Base-by-base conservation (phyloP, 345 rosid species). In the Camelina sativa region DNA sequence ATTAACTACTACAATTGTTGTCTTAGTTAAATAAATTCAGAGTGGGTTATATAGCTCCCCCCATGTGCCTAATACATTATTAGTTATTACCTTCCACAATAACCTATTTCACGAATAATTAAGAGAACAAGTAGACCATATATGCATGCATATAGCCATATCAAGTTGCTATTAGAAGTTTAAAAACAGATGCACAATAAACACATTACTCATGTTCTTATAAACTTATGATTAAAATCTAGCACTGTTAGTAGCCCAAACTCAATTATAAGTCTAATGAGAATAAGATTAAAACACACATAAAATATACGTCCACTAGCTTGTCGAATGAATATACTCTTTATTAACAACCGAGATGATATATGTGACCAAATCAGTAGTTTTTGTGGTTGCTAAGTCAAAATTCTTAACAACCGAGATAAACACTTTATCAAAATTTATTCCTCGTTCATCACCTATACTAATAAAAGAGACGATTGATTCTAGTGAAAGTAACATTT, bases 41-140 rank as follows among this genome's bases (percentile, higher is more conserved):
- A 47, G 51, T 60, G 69, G 37, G 61, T 40, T 28, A 28, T 60
- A 28, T 40, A 60, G 62, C 55, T 59, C 41, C 22, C 61, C 11
- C 35, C 62, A 75, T 67, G 63, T 75, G 79, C 69, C 13, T 55
- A 52, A 34, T 32, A 67, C 63, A 67, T 60, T 40, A 51, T 54
- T 54, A 54, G 35, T 54, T 53, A 54, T 60, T 17, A 48, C 73
- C 55, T 51, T 52, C 57, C 41, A 68, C 69, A 15, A 8, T 52
- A 68, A 61, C 44, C 56, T 48, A 9, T 34, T 75, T 47, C 59
- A n/a, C 28, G 17, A 60, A 61, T 61, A 52, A 68, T 34, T 62
- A 51, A 60, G 15, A 23, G 51, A 40, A 19, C 34, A 53, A 59
- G 41, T 59, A 50, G 73, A 60, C 35, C 11, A 65, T 38, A 51